These are phyloP conservation scores for Alisma plantagoaquatica DNA, from an alignment of 106 monocot genomes.

Conservation along the genomic window DNA sequence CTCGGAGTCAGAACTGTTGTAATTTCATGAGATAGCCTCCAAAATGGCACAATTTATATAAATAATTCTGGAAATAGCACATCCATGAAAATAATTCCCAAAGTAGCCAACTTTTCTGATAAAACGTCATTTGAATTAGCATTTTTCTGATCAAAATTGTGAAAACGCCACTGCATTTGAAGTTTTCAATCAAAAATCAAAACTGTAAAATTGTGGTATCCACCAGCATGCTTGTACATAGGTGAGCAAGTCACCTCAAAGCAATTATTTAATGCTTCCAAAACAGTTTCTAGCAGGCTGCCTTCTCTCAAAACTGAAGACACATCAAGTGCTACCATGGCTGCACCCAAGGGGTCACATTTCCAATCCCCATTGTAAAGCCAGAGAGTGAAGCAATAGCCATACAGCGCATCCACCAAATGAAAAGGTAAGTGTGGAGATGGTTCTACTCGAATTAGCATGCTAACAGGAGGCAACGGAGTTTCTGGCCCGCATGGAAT, in stretches of 20 bases:
- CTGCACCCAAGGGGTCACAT: constrained; percentile 62
- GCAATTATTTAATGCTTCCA: constrained; percentile 54
- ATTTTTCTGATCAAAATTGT: no score
- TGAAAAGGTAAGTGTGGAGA: constrained; percentile 45
- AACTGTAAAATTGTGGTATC: no score
- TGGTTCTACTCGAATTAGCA: constrained; percentile 30
- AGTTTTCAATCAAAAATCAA: no score
- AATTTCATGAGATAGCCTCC: no score
- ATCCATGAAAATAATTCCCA: no score
- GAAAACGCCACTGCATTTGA: no score
- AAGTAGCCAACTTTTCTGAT: no score
- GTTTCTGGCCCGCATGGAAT: constrained; percentile 66
- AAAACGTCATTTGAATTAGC: no score
- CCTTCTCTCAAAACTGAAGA: constrained; percentile 54
- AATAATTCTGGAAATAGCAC: no score
- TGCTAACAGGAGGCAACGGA: constrained; percentile 47
- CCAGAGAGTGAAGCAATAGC: constrained; percentile 84
- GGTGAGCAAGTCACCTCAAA: constrained; percentile 70
- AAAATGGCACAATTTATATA: no score
- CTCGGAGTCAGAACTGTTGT: no score
- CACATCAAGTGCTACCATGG: constrained; percentile 38
- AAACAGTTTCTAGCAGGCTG: constrained; percentile 42
- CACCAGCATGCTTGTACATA: constrained; percentile 45
- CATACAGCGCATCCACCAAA: constrained; percentile 66
- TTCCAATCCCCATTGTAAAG: constrained; percentile 90